Conservation (phyloP, 202 grass and related monocot genomes). For the Schoenoplectus triqueter region DNA sequence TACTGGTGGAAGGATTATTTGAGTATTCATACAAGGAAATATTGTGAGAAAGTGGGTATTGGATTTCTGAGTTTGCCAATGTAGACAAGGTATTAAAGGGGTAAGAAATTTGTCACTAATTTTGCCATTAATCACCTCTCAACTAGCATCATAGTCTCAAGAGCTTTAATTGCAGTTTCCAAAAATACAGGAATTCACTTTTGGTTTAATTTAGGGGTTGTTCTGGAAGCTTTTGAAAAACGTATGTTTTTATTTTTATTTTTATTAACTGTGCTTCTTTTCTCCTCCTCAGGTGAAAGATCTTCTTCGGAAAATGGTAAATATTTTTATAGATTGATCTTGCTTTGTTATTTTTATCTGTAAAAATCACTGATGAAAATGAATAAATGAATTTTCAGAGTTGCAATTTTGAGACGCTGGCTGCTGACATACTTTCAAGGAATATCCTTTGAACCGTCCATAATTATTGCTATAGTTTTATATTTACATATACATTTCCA, state of each 20-base stretch:
- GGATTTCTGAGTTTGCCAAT: slow-evolving; percentile 1
- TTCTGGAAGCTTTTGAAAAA: neutral
- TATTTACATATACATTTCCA: slow-evolving; percentile 28
- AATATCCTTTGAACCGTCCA: slow-evolving; percentile 79
- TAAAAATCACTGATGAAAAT: slow-evolving; percentile 29
- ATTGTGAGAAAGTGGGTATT: no score
- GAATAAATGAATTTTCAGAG: slow-evolving; percentile 59
- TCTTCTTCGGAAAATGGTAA: slow-evolving; percentile 91
- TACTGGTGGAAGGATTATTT: slow-evolving; percentile 2
- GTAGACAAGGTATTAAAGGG: neutral
- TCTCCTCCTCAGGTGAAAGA: slow-evolving; percentile 73
- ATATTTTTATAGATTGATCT: slow-evolving; percentile 1
- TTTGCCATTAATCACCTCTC: neutral
- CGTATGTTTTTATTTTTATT: neutral
- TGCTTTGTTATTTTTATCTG: slow-evolving; percentile 20
- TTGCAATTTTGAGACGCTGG: slow-evolving; percentile 81
- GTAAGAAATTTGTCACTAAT: neutral
- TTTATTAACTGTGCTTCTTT: slow-evolving; percentile 28
- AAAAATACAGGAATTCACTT: neutral
- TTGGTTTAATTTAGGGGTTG: neutral
- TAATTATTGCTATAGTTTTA: neutral
- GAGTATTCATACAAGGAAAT: neutral
- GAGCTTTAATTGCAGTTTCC: neutral
- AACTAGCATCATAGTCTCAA: neutral
- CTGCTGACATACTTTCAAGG: slow-evolving; percentile 82